These are phyloP conservation scores for Rhodotorula sp. DNA, from an alignment of 1,284 basidiomycete genomes.

Conservation along the genomic window DNA sequence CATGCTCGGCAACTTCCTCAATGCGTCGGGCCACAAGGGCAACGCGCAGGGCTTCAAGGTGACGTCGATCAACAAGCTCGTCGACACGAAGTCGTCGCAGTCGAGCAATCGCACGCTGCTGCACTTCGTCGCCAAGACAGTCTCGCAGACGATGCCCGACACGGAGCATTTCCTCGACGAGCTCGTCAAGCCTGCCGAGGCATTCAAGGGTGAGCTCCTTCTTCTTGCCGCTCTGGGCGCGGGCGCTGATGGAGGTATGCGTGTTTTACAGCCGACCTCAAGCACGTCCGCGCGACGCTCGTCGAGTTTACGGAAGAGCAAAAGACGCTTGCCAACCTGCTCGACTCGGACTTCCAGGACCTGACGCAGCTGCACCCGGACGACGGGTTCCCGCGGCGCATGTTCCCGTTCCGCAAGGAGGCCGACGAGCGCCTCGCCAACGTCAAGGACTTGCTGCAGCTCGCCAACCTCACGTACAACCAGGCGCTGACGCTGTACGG, in stretches of 20 bases:
- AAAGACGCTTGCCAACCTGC: constrained; percentile 68
- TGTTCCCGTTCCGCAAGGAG: constrained; percentile 81
- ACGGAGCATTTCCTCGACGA: constrained; percentile 89
- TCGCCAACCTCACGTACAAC: constrained; percentile 74
- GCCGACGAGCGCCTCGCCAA: constrained; percentile 74
- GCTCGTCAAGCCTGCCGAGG: constrained; percentile 83
- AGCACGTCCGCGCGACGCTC: constrained; percentile 53
- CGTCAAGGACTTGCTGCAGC: constrained; percentile 77
- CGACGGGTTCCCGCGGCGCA: constrained; percentile 79
- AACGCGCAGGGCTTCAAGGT: constrained; percentile 97
- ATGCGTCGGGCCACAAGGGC: constrained; percentile 92
- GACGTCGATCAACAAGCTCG: constrained; percentile 97
- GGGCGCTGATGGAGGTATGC: too few relatives aligned
- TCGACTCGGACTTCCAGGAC: constrained; percentile 74
- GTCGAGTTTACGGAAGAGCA: constrained; percentile 63
- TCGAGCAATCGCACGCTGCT: constrained; percentile 87
- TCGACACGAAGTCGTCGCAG: constrained; percentile 87
- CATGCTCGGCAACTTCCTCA: constrained; percentile 96
- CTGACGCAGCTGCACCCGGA: constrained; percentile 56
- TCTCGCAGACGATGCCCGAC: constrained; percentile 81
- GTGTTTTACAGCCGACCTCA: constrained; percentile 40
- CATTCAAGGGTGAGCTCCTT: constrained; percentile 72
- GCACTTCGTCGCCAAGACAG: constrained; percentile 90
- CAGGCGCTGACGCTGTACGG: constrained; percentile 87
- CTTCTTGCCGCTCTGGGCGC: too few relatives aligned